Base-by-base conservation (phyloP, 805 yeast genomes). In the Wickerhamiella bombiphila region DNA sequence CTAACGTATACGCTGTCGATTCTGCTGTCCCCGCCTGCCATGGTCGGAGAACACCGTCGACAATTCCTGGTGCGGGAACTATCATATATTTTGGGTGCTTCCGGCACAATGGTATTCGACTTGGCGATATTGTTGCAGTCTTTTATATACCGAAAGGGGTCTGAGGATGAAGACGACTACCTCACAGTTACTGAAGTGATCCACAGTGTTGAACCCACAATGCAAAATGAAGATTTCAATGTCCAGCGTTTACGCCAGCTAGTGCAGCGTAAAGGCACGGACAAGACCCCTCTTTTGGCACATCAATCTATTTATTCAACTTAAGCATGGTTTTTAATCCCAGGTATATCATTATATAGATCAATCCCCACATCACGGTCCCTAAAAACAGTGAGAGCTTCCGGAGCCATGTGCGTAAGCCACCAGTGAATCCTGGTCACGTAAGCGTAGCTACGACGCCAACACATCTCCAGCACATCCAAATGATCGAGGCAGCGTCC, bases 91-190 rank as follows among this genome's bases (percentile, higher is more conserved):
- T 51, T 83, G 19, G 95, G 96, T 1, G 76, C 91, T 46, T 69
- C 82, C 0, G 95, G 96, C 5, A 85, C 96, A 0, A 68, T 85
- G 15, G 46, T 74, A 2, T 83, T 86, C 56, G 96, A 86, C 54
- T 42, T 74, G 28, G 59, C 72, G 18, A 61, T 63, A 28, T 48
- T 63, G 26, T 35, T 38, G 26, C 68, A 63, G 42, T 42, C 41
- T 42, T 36, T 24, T 16, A 39, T 29, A 25, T 47, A 47, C 34
- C 40, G 33, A 22, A 24, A 24, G 13, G 26, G 26, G 26, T 24
- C 26, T 13, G 26, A 24, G 11, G 26, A 24, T 24, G 26, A 24
- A 24, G 13, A 22, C 18, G 13, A 6, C n/a, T 15, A 4, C 13
- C 28, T 5, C 13, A 19, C 13, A 20, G 32, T 17, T 6, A 5